Conservation (phyloP, 1,284 basidiomycete species). For the Pyrrhoderma noxium region DNA sequence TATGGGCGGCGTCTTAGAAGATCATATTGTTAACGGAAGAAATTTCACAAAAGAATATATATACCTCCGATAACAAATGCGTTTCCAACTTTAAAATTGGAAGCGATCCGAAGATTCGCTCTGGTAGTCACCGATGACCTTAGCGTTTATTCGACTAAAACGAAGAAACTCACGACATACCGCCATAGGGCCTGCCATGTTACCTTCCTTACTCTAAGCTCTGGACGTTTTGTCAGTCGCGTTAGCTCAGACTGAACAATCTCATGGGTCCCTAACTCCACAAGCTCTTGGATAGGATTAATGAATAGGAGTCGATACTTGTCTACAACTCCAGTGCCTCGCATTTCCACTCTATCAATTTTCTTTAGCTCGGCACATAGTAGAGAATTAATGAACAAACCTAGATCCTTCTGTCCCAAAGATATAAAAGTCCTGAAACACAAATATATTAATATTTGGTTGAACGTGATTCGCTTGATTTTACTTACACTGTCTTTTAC, state of each 20-base stretch:
- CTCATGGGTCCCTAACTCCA: conserved; percentile 30
- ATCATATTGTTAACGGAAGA: background rate
- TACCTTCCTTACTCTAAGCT: background rate
- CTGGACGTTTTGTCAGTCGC: background rate
- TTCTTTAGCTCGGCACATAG: too few species aligned
- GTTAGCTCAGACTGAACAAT: conserved; percentile 25
- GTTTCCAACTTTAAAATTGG: conserved; percentile 29
- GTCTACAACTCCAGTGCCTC: too few species aligned
- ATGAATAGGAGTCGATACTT: background rate
- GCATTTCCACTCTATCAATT: too few species aligned
- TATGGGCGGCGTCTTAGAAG: conserved; percentile 33
- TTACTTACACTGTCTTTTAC: background rate
- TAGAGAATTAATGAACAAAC: too few species aligned
- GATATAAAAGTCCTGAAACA: too few species aligned
- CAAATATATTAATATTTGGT: too few species aligned
- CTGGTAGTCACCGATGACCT: conserved; percentile 21
- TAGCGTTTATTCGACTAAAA: background rate
- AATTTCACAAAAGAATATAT: background rate
- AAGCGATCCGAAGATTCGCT: conserved; percentile 33
- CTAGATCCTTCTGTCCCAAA: too few species aligned
- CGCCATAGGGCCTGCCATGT: background rate
- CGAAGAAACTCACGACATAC: background rate
- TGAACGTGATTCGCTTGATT: too few species aligned
- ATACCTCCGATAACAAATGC: conserved; percentile 34
- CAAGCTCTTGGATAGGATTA: conserved; percentile 23